Evolutionary conservation across 345 rosid species (phyloP), one percentile per base, ranked within the genome.

Genomic region (Xanthoceras sorbifolium): DNA sequence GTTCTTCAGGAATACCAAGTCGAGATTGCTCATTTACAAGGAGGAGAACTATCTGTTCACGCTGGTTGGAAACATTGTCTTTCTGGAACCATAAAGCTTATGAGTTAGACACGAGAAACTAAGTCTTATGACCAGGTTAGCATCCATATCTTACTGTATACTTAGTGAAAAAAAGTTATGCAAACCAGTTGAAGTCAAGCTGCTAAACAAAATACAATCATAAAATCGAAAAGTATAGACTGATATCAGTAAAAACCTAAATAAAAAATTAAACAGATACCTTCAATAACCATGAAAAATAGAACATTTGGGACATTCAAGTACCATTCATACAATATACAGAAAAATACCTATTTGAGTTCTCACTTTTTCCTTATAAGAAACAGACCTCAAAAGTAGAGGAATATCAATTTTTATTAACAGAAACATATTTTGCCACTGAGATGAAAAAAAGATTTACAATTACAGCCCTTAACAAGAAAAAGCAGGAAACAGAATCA

Each of bases 61-160:
- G 97, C 86, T 95, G 99, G 74, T 95, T 93, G 32, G 97, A 90
- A 71, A 93, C 97, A 77, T 90, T 93, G 89, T 92, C 99, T 86
- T 88, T 95, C 99, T 93, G 92, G 44, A 64, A 72, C 0, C 67
- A 81, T 6, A 73, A 55, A 60, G 71, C 38, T 44, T 60, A 73
- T 68, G 20, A 64, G 72, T 61, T 34, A 75, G 40, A 71, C 9
- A 29, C 4, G 40, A 36, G 48, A 40, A 71, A 44, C 50, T 46
- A 61, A 9, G 22, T 11, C 44, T 46, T 64, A 46, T 44, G 22
- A 46, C 68, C 8, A 29, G n/a, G 29, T 44, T 42, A 26, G 42
- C 9, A 63, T 6, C 67, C 4, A 63, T 31, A 63, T 10, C 1
- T 4, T 6, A n/a, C 31, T 23, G 64, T 61, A 36, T 17, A 46